These are phyloP conservation scores for Skeletonema costatum DNA, from an alignment of 108 stramenopile genomes.

Conservation along the genomic window DNA sequence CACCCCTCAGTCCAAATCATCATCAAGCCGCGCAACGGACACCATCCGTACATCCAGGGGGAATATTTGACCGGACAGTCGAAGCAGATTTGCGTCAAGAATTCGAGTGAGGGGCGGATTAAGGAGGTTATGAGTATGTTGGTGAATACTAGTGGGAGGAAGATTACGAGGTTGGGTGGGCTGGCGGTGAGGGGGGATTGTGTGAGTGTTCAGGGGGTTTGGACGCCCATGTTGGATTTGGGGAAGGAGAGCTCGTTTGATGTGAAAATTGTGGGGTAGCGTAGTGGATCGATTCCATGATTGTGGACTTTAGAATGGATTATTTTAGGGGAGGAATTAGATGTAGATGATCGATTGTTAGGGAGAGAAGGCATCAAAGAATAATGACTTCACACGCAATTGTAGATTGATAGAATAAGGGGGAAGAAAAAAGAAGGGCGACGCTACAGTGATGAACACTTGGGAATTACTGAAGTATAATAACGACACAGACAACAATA, in stretches of 20 bases:
- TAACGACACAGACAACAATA: too few species aligned
- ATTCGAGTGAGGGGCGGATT: constrained; percentile 47
- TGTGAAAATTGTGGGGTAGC: constrained; percentile 1
- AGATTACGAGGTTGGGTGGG: constrained; percentile 74
- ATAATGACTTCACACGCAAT: too few species aligned
- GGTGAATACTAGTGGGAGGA: constrained; percentile 80
- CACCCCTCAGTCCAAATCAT: constrained; percentile 64
- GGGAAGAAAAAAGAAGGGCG: too few species aligned
- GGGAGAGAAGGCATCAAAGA: too few species aligned
- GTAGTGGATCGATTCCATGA: too few species aligned
- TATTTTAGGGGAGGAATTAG: too few species aligned
- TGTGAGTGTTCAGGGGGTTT: constrained; percentile 81
- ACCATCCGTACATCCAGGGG: constrained; percentile 78
- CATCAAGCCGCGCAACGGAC: constrained; percentile 68
- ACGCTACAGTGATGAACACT: too few species aligned
- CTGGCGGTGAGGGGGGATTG: constrained; percentile 72
- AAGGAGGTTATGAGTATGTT: constrained; percentile 62
- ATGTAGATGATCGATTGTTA: too few species aligned
- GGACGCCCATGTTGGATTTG: constrained; percentile 83
- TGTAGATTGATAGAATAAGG: too few species aligned
- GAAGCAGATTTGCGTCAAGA: constrained; percentile 82
- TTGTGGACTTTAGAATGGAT: too few species aligned
- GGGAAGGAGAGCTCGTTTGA: neutral
- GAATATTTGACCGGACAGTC: constrained; percentile 61
- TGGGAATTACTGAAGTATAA: too few species aligned